Conservation (phyloP, 2,329 filamentous ascomycete species). For the Aureobasidium sp. region DNA sequence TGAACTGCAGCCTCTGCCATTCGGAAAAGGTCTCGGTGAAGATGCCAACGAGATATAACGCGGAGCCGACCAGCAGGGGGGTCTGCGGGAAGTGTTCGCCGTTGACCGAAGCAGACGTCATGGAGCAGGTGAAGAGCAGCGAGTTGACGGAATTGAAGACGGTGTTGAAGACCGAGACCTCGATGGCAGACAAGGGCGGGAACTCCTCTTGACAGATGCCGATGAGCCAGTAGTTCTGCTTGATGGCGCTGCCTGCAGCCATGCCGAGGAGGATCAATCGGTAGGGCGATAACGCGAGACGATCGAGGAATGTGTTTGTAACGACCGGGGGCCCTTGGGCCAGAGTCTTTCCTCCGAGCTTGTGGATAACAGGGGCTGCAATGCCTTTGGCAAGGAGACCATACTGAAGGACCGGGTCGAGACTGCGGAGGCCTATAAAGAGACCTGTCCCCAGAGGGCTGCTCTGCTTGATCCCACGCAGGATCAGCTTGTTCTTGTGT, state of each 20-base stretch:
- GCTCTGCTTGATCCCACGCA: constrained; percentile 35
- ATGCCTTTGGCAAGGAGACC: constrained; percentile 40
- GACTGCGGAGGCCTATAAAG: constrained; percentile 42
- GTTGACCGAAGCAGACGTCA: constrained; percentile 40
- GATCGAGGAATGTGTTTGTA: constrained; percentile 36
- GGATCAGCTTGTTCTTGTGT: constrained; percentile 28
- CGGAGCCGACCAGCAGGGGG: constrained; percentile 42
- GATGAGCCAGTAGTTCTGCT: constrained; percentile 51
- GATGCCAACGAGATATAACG: constrained; percentile 47
- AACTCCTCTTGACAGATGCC: constrained; percentile 46
- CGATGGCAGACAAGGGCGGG: constrained; percentile 35
- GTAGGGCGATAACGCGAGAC: constrained; percentile 44
- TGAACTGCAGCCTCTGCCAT: constrained; percentile 49
- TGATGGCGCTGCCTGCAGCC: constrained; percentile 45
- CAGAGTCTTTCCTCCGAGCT: constrained; percentile 39
- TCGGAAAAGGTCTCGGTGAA: constrained; percentile 50
- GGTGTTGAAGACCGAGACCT: constrained; percentile 48
- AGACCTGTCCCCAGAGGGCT: constrained; percentile 32
- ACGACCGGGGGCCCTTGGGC: constrained; percentile 35
- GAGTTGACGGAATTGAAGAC: constrained; percentile 50
- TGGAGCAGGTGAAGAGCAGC: constrained; percentile 46
- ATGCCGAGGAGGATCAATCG: constrained; percentile 47
- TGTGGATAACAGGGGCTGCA: constrained; percentile 38
- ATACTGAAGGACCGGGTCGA: constrained; percentile 45
- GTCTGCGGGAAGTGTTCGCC: constrained; percentile 36